Percentiles rank a stretch among this genome's conserved stretches.
These are phyloP conservation scores for Ascosphaera pollenicola DNA, from an alignment of 2,329 filamentous ascomycete genomes.

Conservation along the genomic window DNA sequence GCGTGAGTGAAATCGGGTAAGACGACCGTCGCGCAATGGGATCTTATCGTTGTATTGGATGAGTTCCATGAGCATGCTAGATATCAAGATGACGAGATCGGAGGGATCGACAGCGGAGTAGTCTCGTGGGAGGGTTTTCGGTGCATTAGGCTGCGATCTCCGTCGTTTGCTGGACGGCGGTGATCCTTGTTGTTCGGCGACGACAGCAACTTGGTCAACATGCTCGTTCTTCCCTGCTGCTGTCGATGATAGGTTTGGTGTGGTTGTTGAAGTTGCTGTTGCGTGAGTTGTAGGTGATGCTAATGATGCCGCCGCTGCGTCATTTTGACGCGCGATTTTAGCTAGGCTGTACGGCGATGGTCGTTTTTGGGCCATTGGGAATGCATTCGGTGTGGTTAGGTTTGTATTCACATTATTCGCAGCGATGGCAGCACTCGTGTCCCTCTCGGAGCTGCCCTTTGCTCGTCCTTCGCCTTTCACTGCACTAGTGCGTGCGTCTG, in stretches of 20 bases:
- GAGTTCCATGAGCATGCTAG: conserved; percentile 87
- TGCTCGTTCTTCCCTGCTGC: too few relatives aligned
- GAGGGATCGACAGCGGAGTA: conserved; percentile 70
- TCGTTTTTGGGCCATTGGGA: neutral
- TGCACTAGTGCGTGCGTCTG: too few relatives aligned
- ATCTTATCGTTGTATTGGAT: conserved; percentile 82
- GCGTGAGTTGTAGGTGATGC: too few relatives aligned
- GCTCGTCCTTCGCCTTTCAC: too few relatives aligned
- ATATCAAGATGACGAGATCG: conserved; percentile 74
- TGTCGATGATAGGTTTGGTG: neutral
- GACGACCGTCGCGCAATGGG: conserved; percentile 60
- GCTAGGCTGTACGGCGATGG: neutral
- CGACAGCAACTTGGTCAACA: too few relatives aligned
- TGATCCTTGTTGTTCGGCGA: neutral
- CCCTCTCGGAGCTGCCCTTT: too few relatives aligned
- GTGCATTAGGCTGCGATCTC: conserved; percentile 21
- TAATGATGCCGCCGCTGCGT: neutral
- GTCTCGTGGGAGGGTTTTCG: conserved; percentile 35
- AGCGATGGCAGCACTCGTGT: too few relatives aligned
- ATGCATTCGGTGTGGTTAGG: neutral
- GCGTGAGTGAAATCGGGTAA: conserved; percentile 89
- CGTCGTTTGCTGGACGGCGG: conserved; percentile 18
- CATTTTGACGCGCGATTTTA: neutral
- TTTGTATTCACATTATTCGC: too few relatives aligned
- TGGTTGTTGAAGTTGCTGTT: neutral